Evolutionary conservation across 176 grass and related monocot genomes (phyloP).

Genomic region (Musa schizocarpa): DNA sequence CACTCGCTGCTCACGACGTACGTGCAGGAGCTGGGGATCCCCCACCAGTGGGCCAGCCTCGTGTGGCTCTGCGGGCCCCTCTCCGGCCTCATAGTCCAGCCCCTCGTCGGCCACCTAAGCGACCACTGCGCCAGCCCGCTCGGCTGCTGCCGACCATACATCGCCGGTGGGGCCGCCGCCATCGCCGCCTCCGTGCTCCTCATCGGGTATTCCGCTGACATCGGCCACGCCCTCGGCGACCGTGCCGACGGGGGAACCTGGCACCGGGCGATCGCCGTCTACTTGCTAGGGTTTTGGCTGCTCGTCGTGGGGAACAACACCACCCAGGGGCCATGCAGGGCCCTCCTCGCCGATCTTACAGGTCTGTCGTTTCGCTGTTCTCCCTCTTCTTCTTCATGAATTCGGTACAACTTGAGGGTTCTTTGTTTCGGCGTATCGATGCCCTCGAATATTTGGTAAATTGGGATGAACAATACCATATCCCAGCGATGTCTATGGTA

Average conservation of each 20-base stretch:
- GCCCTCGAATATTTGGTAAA: too few relatives aligned
- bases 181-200: constrained; percentile 38
- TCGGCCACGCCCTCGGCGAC: constrained; percentile 44
- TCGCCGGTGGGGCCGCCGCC: constrained; percentile 39
- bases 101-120: constrained; percentile 60
- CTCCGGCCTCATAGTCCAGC: constrained; percentile 69
- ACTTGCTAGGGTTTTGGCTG: constrained; percentile 78
- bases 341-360: constrained; percentile 79
- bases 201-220: constrained; percentile 58
- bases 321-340: constrained; percentile 71
- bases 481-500: too few relatives aligned
- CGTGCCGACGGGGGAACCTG: constrained; percentile 9
- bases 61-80: constrained; percentile 87
- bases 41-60: constrained; percentile 65
- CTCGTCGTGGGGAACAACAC: constrained; percentile 81
- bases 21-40: constrained; percentile 76
- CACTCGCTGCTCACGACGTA: constrained; percentile 62
- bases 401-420: neutral
- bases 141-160: constrained; percentile 55
- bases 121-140: constrained; percentile 43
- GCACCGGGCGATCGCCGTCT: constrained; percentile 48
- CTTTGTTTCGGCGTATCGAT: neutral
- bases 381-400: neutral
- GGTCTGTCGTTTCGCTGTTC: constrained; percentile 25
- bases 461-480: too few relatives aligned